Evolutionary conservation across 2,329 filamentous ascomycete genomes (phyloP).

Genomic region (Colletotrichum sp.): DNA sequence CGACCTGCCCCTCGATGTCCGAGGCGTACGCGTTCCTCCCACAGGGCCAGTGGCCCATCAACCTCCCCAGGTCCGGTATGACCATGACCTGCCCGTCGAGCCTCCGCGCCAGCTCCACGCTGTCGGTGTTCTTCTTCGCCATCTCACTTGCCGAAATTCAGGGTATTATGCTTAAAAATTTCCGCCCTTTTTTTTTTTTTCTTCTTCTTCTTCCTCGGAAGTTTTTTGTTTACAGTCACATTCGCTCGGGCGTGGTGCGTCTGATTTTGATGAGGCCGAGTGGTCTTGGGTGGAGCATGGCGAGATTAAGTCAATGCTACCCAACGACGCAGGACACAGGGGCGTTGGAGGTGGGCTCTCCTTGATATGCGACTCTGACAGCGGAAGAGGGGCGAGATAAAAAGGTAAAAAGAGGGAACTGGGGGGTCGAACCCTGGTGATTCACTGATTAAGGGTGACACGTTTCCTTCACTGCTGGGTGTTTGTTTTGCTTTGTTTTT

Average conservation of each 20-base stretch:
- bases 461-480: not conserved
- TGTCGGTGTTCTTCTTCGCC: not conserved
- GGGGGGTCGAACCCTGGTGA: not conserved
- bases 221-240: not conserved
- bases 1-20: not conserved
- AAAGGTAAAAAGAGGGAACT: not conserved
- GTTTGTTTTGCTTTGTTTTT: not conserved
- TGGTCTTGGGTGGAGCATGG: constrained; percentile 8
- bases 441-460: not conserved
- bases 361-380: not conserved
- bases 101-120: constrained; percentile 1
- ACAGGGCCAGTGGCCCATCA: constrained; percentile 14
- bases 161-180: not conserved
- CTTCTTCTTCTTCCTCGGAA: not conserved
- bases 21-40: not conserved
- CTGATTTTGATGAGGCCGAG: not conserved
- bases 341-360: not conserved
- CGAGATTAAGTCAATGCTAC: constrained; percentile 20
- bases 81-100: constrained; percentile 11
- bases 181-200: not conserved
- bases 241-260: not conserved
- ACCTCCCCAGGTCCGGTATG: constrained; percentile 2
- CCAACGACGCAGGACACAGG: not conserved
- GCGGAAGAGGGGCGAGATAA: not conserved
- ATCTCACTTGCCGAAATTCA: not conserved